Evolutionary conservation across 2,329 filamentous ascomycete genomes (phyloP), one percentile per base, ranked within the genome.

Genomic region (Paecilomyces fulvus): DNA sequence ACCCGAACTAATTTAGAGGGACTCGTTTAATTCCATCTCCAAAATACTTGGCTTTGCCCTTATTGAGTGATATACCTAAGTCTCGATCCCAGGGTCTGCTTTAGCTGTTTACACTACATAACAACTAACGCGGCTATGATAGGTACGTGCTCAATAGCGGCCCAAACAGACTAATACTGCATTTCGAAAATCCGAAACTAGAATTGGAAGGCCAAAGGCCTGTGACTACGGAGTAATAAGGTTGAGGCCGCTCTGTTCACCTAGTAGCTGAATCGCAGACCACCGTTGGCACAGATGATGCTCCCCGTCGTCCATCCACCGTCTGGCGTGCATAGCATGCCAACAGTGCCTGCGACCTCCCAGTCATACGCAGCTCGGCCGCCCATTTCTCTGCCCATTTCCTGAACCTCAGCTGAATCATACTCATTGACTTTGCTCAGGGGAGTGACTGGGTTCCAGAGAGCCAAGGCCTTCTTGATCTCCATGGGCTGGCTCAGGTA

Each of bases 401-500:
- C 11, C 46, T 49, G 17, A 10, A 49, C 46, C 3, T 49, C 46
- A 4, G 17, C 5, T 11, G 46, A 21, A 12, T 49, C 46, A 49
- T 21, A 21, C 17, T 49, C 46, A 5, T 49, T 49, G 8, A 49
- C 46, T 23, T 49, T 21, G 23, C 46, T 49, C 46, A 49, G 20
- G 11, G 46, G 17, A 21, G 46, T 49, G 46, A 49, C 23, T 17
- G 46, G 46, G 17, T 49, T 49, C 46, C 46, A 49, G 10, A 21
- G 9, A 21, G 46, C 46, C 46, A 49, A 49, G 20, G 11, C 11
- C 46, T 49, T 49, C 46, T 49, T 49, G n/a, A 25, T 21, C 3
- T 49, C 17, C n/a, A 49, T 21, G n/a, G 46, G 8, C 17, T 49
- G 46, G 46, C 46, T 73, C 55, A 71, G 77, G 68, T 84, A 87